phyloP scores from a whole-genome alignment of 2,329 filamentous ascomycete genomes.

The Daldinia sp. region DNA sequence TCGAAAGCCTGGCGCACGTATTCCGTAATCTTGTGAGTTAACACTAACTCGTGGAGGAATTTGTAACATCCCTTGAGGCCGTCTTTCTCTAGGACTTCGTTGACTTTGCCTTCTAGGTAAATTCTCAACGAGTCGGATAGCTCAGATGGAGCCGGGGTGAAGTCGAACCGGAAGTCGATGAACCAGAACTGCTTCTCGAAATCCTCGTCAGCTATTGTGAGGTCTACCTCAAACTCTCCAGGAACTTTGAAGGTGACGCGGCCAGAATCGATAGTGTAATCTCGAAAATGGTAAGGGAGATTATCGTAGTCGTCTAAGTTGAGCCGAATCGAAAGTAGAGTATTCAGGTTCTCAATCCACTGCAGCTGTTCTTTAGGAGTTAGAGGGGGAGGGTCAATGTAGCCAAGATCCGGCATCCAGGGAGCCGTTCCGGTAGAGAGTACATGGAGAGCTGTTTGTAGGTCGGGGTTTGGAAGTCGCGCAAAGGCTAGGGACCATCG shows the following conservation, averaged over 20 bases:
- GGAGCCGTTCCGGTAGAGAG: conserved; percentile 81
- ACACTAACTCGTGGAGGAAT: conserved; percentile 85
- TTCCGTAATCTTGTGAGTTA: conserved; percentile 91
- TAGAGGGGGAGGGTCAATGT: conserved; percentile 79
- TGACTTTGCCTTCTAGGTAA: conserved; percentile 77
- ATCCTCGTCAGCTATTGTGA: conserved; percentile 90
- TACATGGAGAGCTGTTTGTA: conserved; percentile 88
- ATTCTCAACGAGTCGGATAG: conserved; percentile 73
- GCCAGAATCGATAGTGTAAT: conserved; percentile 85
- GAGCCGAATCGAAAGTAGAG: conserved; percentile 83
- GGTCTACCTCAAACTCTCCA: conserved; percentile 90
- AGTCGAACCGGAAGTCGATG: conserved; percentile 89
- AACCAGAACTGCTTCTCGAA: conserved; percentile 89
- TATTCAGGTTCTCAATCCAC: conserved; percentile 84
- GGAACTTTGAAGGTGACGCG: conserved; percentile 87
- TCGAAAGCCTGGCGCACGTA: conserved; percentile 81
- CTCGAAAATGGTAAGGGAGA: conserved; percentile 78
- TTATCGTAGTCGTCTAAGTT: conserved; percentile 84
- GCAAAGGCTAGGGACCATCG: conserved; percentile 79
- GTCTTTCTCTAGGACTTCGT: conserved; percentile 75
- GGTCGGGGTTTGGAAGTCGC: conserved; percentile 87
- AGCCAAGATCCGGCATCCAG: conserved; percentile 86
- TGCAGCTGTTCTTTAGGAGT: conserved; percentile 78
- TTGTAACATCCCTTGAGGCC: conserved; percentile 86
- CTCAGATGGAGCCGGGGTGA: conserved; percentile 73